Evolutionary conservation across 176 grass and related monocot species (phyloP).

Genomic region (Cocos nucifera): DNA sequence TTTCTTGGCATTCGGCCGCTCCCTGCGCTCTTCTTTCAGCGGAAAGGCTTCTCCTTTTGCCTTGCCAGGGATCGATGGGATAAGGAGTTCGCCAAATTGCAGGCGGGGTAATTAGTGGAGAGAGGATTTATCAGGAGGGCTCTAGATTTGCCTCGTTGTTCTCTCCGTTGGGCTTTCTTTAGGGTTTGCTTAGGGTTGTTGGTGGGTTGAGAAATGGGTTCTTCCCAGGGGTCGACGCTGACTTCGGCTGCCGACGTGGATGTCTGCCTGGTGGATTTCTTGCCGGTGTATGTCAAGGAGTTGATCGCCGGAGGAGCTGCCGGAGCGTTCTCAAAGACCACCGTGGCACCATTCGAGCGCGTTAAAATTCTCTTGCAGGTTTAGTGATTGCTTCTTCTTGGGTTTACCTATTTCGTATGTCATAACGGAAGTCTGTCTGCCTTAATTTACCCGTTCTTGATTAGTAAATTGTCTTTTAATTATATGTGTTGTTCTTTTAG

Average conservation of each 20-base stretch:
- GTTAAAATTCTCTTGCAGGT: conserved; percentile 94
- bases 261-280: conserved; percentile 54
- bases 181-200: not conserved
- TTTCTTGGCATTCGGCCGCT: conserved; percentile 15
- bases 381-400: not conserved
- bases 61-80: conserved; percentile 37
- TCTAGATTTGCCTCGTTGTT: conserved; percentile 5
- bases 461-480: not conserved
- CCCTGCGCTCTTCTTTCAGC: not conserved
- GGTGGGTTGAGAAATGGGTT: conserved; percentile 25
- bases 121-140: conserved; percentile 2
- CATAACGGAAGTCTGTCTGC: no score
- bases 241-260: conserved; percentile 72
- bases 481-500: not conserved
- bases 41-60: conserved; percentile 18
- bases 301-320: conserved; percentile 79
- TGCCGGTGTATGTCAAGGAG: conserved; percentile 88
- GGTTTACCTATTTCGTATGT: no score
- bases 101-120: conserved; percentile 11
- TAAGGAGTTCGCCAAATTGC: conserved; percentile 33
- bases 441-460: no score
- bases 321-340: conserved; percentile 85
- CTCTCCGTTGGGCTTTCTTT: not conserved
- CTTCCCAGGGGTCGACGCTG: conserved; percentile 75
- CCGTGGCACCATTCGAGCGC: conserved; percentile 86